A percentile compares a stretch with the other conserved stretches of the same genome.
Evolutionary conservation across 2,329 filamentous ascomycete genomes (phyloP).

Genomic region (Clonostachys sp.): DNA sequence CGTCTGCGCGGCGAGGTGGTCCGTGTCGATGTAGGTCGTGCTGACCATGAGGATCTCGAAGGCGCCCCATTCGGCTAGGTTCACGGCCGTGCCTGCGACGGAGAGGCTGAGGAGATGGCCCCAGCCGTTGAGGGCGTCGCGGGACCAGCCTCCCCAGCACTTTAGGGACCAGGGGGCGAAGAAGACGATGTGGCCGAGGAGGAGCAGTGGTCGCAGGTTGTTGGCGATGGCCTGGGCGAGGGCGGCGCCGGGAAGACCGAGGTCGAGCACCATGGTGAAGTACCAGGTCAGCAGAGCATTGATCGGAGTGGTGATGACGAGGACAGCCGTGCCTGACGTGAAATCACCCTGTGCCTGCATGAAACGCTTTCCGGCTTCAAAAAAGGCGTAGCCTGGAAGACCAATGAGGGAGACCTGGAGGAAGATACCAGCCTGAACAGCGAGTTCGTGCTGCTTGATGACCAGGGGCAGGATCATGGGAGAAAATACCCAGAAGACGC

Average conservation of each 20-base stretch:
- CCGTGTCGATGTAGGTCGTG: conserved; percentile 36
- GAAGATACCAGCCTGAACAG: conserved; percentile 42
- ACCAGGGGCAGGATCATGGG: conserved; percentile 36
- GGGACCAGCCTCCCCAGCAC: conserved; percentile 28
- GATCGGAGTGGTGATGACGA: conserved; percentile 39
- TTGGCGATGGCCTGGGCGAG: conserved; percentile 43
- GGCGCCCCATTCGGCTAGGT: conserved; percentile 34
- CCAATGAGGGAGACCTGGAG: conserved; percentile 41
- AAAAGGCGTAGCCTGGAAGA: conserved; percentile 46
- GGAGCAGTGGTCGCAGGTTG: conserved; percentile 38
- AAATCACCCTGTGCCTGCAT: conserved; percentile 51
- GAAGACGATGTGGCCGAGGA: conserved; percentile 38
- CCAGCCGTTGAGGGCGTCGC: conserved; percentile 28
- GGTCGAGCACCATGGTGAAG: conserved; percentile 31
- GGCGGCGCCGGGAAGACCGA: conserved; percentile 46
- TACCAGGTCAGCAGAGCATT: conserved; percentile 44
- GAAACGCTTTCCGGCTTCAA: conserved; percentile 49
- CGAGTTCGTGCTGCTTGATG: conserved; percentile 40
- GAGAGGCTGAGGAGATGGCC: conserved; percentile 29
- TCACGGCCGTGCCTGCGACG: conserved; percentile 30
- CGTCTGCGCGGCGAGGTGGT: conserved; percentile 34
- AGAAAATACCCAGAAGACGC: conserved; percentile 41
- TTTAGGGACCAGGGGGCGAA: conserved; percentile 26
- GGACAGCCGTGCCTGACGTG: conserved; percentile 38
- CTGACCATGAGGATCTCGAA: conserved; percentile 38